These are phyloP conservation scores for Scleroderma citrinum DNA, from an alignment of 768 basidiomycete species.

Conservation along the genomic window DNA sequence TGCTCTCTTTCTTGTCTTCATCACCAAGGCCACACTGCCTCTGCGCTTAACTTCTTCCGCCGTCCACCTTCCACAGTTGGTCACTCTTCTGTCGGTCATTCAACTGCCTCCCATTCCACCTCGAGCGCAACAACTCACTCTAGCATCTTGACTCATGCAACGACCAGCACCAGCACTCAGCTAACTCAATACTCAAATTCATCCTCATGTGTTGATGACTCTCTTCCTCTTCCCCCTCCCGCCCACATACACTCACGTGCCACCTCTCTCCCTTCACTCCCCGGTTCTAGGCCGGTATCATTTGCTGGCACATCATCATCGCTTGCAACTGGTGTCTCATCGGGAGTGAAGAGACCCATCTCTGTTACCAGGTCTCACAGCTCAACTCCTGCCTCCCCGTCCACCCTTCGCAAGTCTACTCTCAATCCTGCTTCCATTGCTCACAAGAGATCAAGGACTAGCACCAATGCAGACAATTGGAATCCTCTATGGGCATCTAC, in stretches of 20 bases:
- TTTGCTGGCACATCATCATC: constrained; percentile 7
- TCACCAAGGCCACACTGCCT: constrained; percentile 10
- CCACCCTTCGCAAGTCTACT: background rate
- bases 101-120: constrained; percentile 1
- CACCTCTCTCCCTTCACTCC: constrained; percentile 4
- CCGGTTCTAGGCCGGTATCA: background rate
- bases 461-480: background rate
- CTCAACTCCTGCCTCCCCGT: background rate
- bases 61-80: background rate
- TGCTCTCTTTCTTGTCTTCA: constrained; percentile 1
- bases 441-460: background rate
- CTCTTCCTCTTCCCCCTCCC: constrained; percentile 13
- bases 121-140: background rate
- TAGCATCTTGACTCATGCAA: background rate
- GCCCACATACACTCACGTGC: constrained; percentile 20
- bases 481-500: background rate
- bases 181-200: background rate
- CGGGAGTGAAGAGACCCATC: background rate
- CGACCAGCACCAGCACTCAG: background rate
- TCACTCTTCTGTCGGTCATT: background rate
- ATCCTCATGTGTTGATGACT: background rate
- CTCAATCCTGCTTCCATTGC: background rate
- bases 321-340: constrained; percentile 1
- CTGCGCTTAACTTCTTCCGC: constrained; percentile 7
- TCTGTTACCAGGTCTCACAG: background rate